A percentile compares a stretch with the other conserved stretches of the same genome.
These are phyloP conservation scores for Mariannaea sp. DNA, from an alignment of 2,329 filamentous ascomycete genomes.

Conservation along the genomic window DNA sequence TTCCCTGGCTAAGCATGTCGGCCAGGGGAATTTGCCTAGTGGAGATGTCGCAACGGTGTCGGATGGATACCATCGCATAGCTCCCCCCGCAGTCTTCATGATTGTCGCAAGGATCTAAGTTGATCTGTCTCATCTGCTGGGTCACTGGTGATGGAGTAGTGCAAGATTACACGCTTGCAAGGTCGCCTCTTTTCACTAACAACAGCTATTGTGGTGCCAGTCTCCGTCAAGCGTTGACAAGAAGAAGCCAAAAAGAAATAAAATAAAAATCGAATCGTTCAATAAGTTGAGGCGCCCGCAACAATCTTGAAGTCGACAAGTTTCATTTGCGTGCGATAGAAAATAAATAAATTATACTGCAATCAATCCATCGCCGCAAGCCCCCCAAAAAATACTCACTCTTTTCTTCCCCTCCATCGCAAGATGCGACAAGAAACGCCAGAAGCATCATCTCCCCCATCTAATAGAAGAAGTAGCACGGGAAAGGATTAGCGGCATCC, in stretches of 20 bases:
- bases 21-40: background rate
- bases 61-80: background rate
- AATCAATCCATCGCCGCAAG: slow-evolving; percentile 2
- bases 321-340: too few species aligned
- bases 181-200: too few species aligned
- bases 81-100: slow-evolving; percentile 1
- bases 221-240: too few species aligned
- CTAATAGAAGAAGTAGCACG: slow-evolving; percentile 1
- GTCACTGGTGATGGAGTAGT: too few species aligned
- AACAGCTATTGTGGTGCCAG: too few species aligned
- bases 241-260: background rate
- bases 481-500: slow-evolving; percentile 15
- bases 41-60: background rate
- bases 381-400: slow-evolving; percentile 7
- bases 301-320: too few species aligned
- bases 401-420: background rate
- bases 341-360: background rate
- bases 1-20: background rate
- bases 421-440: slow-evolving; percentile 4
- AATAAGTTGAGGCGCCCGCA: too few species aligned
- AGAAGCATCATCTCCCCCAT: slow-evolving; percentile 10
- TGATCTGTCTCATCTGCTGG: too few species aligned
- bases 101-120: background rate
- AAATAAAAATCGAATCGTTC: too few species aligned
- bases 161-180: too few species aligned